Evolutionary conservation across 2,329 filamentous ascomycete genomes (phyloP), one percentile per base, ranked within the genome.

Genomic region (Trichophyton mentagrophytes): DNA sequence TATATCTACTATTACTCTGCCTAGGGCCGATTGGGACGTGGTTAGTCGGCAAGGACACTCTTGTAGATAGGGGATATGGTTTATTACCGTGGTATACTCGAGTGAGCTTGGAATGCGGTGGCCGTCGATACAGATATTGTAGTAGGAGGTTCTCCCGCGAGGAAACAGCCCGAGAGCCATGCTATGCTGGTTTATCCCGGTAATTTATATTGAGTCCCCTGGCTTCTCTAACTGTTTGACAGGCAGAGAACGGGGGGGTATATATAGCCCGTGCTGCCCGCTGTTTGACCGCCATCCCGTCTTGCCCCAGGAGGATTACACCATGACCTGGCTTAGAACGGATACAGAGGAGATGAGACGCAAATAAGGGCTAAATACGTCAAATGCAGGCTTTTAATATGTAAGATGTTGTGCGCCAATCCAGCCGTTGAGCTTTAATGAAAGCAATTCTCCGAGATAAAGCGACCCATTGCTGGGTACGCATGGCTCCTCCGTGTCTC

Each of bases 401-500:
- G 25, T 27, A 27, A 27, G 25, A 27, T 3, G 25, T 27, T 27
- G 25, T 27, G 3, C 25, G 25, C 25, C 25, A 5, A 27, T 27
- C 65, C 65, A 65, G 40, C 64, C 65, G 27, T 59, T 40, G 17
- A 66, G 51, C 47, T 58, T 57, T 30, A 65, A 59, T 11, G 61
- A 53, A 30, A 64, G 61, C 36, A 65, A 46, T 55, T 62, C 57
- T 46, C 61, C 64, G 42, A 65, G 60, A 30, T 61, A 38, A 20
- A 62, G 60, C 47, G 65, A 65, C 30, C 65, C 65, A 57, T 66
- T 62, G 57, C 38, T 61, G 64, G 57, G 30, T 61, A 65, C 36
- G 64, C 65, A 60, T 65, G 65, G 46, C 66, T 67, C 59, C 69
- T 68, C 68, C 66, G 67, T 57, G 65, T 66, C 65, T n/a, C 58